Evolutionary conservation across 2,329 filamentous ascomycete species (phyloP), one percentile per base, ranked within the genome.

Genomic region (Colletotrichum musicola): DNA sequence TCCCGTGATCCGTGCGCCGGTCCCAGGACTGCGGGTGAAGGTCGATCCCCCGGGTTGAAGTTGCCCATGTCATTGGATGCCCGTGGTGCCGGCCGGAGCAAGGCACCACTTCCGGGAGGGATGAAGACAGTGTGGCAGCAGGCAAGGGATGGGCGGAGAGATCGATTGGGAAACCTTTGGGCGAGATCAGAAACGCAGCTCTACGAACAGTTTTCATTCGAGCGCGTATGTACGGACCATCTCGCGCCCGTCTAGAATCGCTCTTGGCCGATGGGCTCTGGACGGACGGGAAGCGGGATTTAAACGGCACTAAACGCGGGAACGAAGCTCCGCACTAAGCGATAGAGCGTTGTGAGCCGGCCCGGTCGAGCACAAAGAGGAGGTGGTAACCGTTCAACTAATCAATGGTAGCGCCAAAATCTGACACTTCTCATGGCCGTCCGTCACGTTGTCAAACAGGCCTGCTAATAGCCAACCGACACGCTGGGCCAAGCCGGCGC

Each of bases 11-110:
- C 22, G 67, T 69, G 67, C 56, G 42, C 59, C 51, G 38, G 56
- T 71, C 68, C 70, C 70, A 68, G 49, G 35, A 49, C 40, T 71
- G 47, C 42, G 70, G 70, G 70, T 69, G 53, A 64, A 64, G 59
- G 63, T 64, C 64, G 70, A 69, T 71, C 70, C 70, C 68, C 69
- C 56, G 47, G 56, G 61, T 35, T 57, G 68, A 56, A 35, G 18
- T 56, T 22, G 12, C 22, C 35, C 57, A 18, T 49, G 49, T 22
- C 25, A 69, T 67, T 57, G 62, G 67, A 20, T 40, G 50, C 44
- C 27, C 53, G 30, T 42, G 16, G 46, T 46, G 64, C 30, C 49
- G 42, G 42, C 53, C 57, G n/a, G 50, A 40, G 42, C 47, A 51
- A 69, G 51, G 44, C 44, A 51, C 25, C 22, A 14, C 16, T 42